Conservation (phyloP, 2,329 filamentous ascomycete species). For the Penicillium vulpinum region DNA sequence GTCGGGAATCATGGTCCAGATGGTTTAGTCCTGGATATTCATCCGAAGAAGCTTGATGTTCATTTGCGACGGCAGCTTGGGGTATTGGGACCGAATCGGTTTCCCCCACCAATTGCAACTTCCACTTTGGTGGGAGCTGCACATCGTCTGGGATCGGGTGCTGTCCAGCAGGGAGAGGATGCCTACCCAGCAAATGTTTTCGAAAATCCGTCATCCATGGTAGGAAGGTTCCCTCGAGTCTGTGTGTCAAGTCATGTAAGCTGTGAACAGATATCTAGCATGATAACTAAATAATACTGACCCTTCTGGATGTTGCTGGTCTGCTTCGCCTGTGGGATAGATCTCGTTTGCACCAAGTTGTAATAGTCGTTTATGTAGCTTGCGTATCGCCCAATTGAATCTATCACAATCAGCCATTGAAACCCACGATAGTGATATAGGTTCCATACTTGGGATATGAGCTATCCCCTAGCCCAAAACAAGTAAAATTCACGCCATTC, state of each 20-base stretch:
- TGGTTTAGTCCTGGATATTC: conserved; percentile 27
- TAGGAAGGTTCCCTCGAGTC: conserved; percentile 78
- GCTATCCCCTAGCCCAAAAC: conserved; percentile 90
- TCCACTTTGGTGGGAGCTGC: conserved; percentile 74
- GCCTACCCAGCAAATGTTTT: conserved; percentile 63
- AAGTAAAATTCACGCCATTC: conserved; percentile 68
- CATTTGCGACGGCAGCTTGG: background rate
- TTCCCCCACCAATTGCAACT: conserved; percentile 40
- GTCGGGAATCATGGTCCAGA: conserved; percentile 51
- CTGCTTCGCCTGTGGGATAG: conserved; percentile 78
- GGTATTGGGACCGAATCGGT: background rate
- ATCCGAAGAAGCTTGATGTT: conserved; percentile 8
- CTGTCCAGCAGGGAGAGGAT: conserved; percentile 67
- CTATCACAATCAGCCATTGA: conserved; percentile 45
- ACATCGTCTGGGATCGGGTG: conserved; percentile 71
- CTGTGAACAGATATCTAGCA: background rate
- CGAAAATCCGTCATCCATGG: conserved; percentile 72
- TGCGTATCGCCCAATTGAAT: conserved; percentile 90
- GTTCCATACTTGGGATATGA: conserved; percentile 78
- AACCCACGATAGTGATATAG: conserved; percentile 1
- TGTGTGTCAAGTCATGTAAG: conserved; percentile 35
- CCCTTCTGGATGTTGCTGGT: conserved; percentile 93
- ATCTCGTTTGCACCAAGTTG: conserved; percentile 80
- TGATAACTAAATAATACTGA: conserved; percentile 45
- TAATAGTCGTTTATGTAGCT: conserved; percentile 77